Base-by-base conservation (phyloP, 164 flowering plant species). In the Berberis thunbergii region DNA sequence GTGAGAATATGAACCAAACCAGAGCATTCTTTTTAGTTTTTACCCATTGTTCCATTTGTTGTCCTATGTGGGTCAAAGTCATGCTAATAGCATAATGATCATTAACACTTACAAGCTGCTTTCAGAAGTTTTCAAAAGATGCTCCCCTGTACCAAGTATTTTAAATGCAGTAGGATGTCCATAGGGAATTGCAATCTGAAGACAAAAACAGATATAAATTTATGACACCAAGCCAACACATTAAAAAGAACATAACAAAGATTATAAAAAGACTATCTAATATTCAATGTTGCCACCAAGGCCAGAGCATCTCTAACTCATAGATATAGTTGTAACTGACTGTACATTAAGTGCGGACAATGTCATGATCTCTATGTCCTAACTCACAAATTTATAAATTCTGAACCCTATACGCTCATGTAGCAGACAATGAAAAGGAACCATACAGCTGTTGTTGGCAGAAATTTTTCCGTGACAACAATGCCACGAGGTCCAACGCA, bases 401-500 rank as follows among this genome's bases (percentile, higher is more conserved):
- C 46, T 8, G 41, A 54, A 59, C 12, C 49, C 13, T 41, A 56
- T 43, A 61, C 41, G 42, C 55, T 48, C 45, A 69, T 50, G 5
- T 44, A 68, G 41, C 46, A 41, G 43, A 63, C 40, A 56, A 57
- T 8, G 44, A 44, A 6, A 26, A 61, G 61, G 45, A 72, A 69
- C 52, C 88, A 70, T 89, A 91, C 98, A 49, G 13, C 69, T 62
- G 83, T 86, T 54, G 70, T 67, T 57, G 81, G 77, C 26, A 75
- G 83, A 72, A 88, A 88, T 75, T 93, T 93, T 65, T 89, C 88
- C 46, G 83, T 70, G 61, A 84, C 75, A 53, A 80, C 78, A 71
- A 73, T 69, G 62, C 84, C 89, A 63, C 80, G 81, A 38, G 89
- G 61, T 53, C 83, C 86, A 69, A 58, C 74, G 62, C 84, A 81